Percentiles rank a stretch among this genome's conserved stretches.
These are phyloP conservation scores for Candida sp. DNA, from an alignment of 1,139 yeast species.

Conservation along the genomic window DNA sequence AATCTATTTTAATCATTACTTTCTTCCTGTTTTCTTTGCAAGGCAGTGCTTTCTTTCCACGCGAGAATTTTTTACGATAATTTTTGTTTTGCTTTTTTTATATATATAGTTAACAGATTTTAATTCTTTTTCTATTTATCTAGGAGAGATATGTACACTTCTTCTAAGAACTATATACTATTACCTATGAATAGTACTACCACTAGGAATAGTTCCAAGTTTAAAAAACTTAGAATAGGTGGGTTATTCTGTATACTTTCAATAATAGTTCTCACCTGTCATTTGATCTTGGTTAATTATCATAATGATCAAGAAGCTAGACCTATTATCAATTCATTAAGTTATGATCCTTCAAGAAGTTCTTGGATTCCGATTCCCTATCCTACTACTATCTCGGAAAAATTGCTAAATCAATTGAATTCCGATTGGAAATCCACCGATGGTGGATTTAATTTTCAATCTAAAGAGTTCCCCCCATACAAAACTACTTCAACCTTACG, in stretches of 20 bases:
- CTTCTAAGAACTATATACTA: not conserved
- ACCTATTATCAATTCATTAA: not conserved
- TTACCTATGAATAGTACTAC: not conserved
- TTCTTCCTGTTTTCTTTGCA: not conserved
- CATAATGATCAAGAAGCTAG: not conserved
- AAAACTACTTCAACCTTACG: not conserved
- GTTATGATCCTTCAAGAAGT: not conserved
- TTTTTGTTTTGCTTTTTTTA: not conserved
- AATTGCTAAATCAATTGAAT: not conserved
- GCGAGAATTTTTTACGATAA: not conserved
- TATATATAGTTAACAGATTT: not conserved
- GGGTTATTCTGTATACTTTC: not conserved
- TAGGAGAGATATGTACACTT: not conserved
- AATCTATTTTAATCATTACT: not conserved
- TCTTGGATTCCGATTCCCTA: not conserved
- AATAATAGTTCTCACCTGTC: not conserved
- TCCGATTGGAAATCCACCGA: not conserved
- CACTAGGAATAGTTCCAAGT: not conserved
- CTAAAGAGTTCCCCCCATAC: not conserved
- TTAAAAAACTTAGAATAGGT: not conserved
- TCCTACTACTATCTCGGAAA: not conserved
- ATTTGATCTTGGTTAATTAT: not conserved
- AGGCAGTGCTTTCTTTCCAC: not conserved
- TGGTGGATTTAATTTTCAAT: conserved; percentile 2
- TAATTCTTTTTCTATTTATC: not conserved